phyloP scores from a whole-genome alignment of 192 early-diverging fungal genomes.

The Linderina pennispora region DNA sequence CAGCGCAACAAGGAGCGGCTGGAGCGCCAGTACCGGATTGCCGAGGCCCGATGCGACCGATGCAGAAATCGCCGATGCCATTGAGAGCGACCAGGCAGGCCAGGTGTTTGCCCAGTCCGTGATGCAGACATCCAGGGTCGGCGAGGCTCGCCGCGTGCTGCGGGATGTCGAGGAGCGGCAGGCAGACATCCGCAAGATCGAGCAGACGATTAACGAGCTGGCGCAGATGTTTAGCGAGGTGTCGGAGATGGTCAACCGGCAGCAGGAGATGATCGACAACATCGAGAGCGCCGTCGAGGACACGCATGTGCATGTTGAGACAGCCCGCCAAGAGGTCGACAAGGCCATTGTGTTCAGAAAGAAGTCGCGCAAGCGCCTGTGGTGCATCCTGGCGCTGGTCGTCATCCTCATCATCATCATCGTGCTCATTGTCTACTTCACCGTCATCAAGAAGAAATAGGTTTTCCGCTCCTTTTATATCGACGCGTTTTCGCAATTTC shows the following conservation, averaged over 20 bases:
- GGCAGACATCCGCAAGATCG: slow-evolving; percentile 13
- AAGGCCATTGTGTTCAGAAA: slow-evolving; percentile 19
- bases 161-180: slow-evolving; percentile 10
- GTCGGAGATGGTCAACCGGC: slow-evolving; percentile 14
- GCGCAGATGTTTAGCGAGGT: slow-evolving; percentile 14
- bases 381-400: slow-evolving; percentile 22
- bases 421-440: slow-evolving; percentile 26
- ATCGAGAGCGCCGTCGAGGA: slow-evolving; percentile 15
- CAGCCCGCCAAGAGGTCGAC: slow-evolving; percentile 14
- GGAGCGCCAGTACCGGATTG: slow-evolving; percentile 11
- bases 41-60: slow-evolving; percentile 6
- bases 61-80: slow-evolving; percentile 7
- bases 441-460: slow-evolving; percentile 15
- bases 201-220: slow-evolving; percentile 17
- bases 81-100: slow-evolving; percentile 3
- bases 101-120: slow-evolving; percentile 14
- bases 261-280: slow-evolving; percentile 23
- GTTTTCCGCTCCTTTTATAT: neutral
- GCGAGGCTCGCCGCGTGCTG: slow-evolving; percentile 13
- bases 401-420: slow-evolving; percentile 44
- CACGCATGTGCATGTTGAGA: slow-evolving; percentile 4
- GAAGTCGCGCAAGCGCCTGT: slow-evolving; percentile 27
- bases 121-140: neutral
- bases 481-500: too few relatives aligned
- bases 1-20: slow-evolving; percentile 1